Evolutionary conservation across 2,329 filamentous ascomycete species (phyloP).

Genomic region (Paecilomyces dactylethromorphus): DNA sequence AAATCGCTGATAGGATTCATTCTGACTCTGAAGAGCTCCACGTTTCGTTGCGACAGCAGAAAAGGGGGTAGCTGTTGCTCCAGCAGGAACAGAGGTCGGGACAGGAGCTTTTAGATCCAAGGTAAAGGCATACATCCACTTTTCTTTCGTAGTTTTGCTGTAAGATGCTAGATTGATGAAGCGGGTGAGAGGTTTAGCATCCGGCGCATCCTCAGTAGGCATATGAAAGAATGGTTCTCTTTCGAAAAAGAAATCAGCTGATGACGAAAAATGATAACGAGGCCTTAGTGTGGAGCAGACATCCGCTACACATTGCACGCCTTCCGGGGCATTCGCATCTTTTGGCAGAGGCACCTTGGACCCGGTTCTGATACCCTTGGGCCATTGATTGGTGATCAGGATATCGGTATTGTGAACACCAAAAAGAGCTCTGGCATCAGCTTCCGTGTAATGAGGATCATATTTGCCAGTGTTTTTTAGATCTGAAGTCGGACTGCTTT

Average conservation of each 20-base stretch:
- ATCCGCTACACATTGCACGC: constrained; percentile 66
- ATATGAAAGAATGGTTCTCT: constrained; percentile 83
- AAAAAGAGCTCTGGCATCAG: constrained; percentile 68
- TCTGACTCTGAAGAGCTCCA: constrained; percentile 30
- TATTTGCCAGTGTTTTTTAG: constrained; percentile 55
- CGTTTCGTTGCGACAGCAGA: constrained; percentile 53
- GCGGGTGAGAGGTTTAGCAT: constrained; percentile 62
- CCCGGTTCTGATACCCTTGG: constrained; percentile 61
- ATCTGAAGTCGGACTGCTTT: constrained; percentile 43
- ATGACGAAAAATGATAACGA: constrained; percentile 80
- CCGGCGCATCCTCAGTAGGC: constrained; percentile 46
- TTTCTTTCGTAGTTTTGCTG: constrained; percentile 70
- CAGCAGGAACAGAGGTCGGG: constrained; percentile 56
- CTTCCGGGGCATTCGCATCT: constrained; percentile 44
- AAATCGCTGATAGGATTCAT: constrained; percentile 32
- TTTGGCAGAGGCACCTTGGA: constrained; percentile 60
- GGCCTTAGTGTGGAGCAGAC: constrained; percentile 74
- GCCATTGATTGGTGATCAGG: constrained; percentile 82
- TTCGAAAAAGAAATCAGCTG: constrained; percentile 70
- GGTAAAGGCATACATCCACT: constrained; percentile 54
- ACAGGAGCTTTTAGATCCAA: constrained; percentile 59
- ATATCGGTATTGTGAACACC: constrained; percentile 79
- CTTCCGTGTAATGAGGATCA: constrained; percentile 68
- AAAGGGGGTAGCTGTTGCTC: constrained; percentile 67
- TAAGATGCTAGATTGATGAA: constrained; percentile 85